Evolutionary conservation across 257 asterid genomes (phyloP).

Genomic region (Solanum sparsipilum): DNA sequence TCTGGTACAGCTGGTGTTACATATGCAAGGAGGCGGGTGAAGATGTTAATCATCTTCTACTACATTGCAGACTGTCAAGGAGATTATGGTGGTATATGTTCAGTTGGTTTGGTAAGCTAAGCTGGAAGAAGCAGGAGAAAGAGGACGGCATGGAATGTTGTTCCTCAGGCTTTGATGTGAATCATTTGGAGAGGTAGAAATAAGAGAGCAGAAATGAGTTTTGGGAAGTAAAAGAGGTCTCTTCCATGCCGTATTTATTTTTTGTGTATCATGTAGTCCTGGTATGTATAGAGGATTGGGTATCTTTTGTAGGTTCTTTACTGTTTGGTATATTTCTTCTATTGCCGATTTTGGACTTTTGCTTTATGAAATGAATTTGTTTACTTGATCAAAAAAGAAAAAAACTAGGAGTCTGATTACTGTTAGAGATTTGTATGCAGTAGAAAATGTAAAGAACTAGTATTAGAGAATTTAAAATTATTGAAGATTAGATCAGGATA

Average conservation of each 20-base stretch:
- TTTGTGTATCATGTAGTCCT: neutral
- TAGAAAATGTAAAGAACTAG: neutral
- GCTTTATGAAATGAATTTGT: neutral
- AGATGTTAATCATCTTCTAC: neutral
- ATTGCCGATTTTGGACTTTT: neutral
- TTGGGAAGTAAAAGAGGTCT: neutral
- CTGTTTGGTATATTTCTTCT: neutral
- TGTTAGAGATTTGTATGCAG: neutral
- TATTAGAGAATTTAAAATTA: neutral
- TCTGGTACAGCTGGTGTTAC: neutral
- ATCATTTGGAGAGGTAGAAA: neutral
- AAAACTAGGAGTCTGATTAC: neutral
- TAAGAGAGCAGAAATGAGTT: neutral
- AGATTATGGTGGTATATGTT: neutral
- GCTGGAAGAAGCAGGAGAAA: neutral
- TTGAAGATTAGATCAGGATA: neutral
- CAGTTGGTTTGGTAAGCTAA: neutral
- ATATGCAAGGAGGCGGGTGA: neutral
- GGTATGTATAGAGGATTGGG: neutral
- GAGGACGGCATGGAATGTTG: neutral
- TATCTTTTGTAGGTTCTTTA: neutral
- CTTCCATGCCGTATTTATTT: neutral
- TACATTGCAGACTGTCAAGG: neutral
- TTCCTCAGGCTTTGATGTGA: neutral
- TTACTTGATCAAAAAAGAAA: neutral